Evolutionary conservation across 306 rosid genomes (phyloP).

Genomic region (Astragalus glycyphyllos): DNA sequence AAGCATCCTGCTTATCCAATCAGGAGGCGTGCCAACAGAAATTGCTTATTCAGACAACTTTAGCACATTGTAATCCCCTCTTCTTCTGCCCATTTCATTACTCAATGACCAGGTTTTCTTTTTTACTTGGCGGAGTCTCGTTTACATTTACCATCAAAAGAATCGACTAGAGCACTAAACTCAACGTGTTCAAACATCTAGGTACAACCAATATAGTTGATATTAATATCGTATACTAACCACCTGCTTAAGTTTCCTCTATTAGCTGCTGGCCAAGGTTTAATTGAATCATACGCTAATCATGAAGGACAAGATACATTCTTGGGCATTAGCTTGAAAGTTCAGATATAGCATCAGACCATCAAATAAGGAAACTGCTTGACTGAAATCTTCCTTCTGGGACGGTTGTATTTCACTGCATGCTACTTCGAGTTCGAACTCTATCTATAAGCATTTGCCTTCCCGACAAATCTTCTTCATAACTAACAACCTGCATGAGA

Average conservation of each 20-base stretch:
- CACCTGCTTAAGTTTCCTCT: conserved; percentile 35
- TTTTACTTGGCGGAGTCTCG: background rate
- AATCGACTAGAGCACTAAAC: conserved; percentile 3
- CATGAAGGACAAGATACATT: conserved; percentile 31
- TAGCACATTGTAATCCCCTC: background rate
- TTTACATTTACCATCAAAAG: conserved; percentile 9
- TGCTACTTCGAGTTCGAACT: conserved; percentile 76
- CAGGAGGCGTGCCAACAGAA: conserved; percentile 16
- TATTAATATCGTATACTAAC: conserved; percentile 38
- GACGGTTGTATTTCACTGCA: conserved; percentile 45
- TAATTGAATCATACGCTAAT: background rate
- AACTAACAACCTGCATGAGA: conserved; percentile 75
- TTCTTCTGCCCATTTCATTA: conserved; percentile 1
- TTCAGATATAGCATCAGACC: conserved; percentile 30
- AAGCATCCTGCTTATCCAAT: conserved; percentile 17
- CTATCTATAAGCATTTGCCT: conserved; percentile 92
- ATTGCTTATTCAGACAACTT: background rate
- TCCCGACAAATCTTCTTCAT: conserved; percentile 92
- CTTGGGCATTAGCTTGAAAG: conserved; percentile 39
- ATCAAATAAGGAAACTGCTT: conserved; percentile 16
- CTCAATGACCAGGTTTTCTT: background rate
- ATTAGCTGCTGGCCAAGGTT: conserved; percentile 29
- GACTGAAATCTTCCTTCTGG: conserved; percentile 13
- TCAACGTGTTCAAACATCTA: conserved; percentile 20
- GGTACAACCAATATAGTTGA: conserved; percentile 28